phyloP scores from a whole-genome alignment of 2,329 filamentous ascomycete species.

The Sordariomycetes sp. region DNA sequence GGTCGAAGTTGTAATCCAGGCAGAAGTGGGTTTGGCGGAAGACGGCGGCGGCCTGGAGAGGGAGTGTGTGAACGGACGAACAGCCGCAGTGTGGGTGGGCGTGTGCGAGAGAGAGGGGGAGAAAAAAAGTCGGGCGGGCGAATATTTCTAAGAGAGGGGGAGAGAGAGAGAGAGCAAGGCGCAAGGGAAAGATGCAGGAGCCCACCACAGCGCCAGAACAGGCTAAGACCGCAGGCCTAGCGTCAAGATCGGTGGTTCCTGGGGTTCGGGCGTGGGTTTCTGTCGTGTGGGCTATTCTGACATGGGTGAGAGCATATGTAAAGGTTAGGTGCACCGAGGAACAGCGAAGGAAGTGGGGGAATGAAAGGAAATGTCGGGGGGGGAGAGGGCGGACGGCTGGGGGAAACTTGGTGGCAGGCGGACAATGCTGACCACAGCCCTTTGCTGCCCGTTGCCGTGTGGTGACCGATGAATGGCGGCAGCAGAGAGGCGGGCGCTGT shows the following conservation, averaged over 20 bases:
- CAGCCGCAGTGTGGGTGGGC: neutral
- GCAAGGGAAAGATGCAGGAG: neutral
- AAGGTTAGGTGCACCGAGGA: neutral
- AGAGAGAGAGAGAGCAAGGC: too few relatives aligned
- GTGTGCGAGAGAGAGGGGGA: neutral
- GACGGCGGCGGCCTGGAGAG: neutral
- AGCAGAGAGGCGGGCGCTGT: neutral
- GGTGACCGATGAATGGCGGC: slow-evolving; percentile 2
- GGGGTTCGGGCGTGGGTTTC: neutral
- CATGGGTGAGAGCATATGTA: neutral
- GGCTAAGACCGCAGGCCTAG: neutral
- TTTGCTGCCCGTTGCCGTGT: slow-evolving; percentile 1
- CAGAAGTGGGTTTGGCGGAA: neutral
- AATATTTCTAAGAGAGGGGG: neutral
- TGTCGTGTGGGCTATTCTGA: neutral
- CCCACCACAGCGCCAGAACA: neutral
- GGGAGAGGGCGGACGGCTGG: neutral
- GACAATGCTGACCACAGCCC: slow-evolving; percentile 1
- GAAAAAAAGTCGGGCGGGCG: neutral
- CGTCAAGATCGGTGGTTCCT: neutral
- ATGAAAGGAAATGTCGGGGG: neutral
- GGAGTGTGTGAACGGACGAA: neutral
- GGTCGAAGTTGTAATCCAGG: neutral
- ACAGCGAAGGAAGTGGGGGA: neutral
- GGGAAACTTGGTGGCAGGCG: neutral